Conservation (phyloP, 257 asterid genomes). For the Knoxia roxburghii region DNA sequence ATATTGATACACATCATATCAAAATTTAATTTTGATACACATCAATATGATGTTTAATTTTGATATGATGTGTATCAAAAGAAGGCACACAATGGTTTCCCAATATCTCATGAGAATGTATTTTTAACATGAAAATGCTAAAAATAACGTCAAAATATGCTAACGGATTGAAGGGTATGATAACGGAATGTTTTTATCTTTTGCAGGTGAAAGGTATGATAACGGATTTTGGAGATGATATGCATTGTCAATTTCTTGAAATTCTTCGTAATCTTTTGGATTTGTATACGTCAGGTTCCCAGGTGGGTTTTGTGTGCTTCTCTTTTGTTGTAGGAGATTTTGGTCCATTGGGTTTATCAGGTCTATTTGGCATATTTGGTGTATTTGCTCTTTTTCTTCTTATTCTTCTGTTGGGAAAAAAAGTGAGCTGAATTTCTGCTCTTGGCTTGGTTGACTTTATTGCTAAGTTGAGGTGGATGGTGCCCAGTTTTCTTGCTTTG, state of each 20-base stretch:
- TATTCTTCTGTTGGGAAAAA: neutral
- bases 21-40: too few species aligned
- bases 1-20: too few species aligned
- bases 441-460: neutral
- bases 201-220: constrained; percentile 87
- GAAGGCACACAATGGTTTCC: neutral
- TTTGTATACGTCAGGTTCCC: constrained; percentile 64
- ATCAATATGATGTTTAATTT: too few species aligned
- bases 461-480: neutral
- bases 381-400: neutral
- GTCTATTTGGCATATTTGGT: too few species aligned
- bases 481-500: neutral
- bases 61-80: too few species aligned
- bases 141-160: neutral
- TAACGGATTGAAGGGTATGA: too few species aligned
- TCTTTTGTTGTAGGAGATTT: neutral
- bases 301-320: constrained; percentile 37
- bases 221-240: constrained; percentile 84
- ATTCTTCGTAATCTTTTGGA: constrained; percentile 93
- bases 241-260: constrained; percentile 98
- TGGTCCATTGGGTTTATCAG: constrained; percentile 1
- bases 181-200: constrained; percentile 2
- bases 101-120: neutral
- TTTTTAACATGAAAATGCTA: neutral
- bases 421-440: neutral